Evolutionary conservation across 805 yeast species (phyloP).

Genomic region (Scheffersomyces ergatensis): DNA sequence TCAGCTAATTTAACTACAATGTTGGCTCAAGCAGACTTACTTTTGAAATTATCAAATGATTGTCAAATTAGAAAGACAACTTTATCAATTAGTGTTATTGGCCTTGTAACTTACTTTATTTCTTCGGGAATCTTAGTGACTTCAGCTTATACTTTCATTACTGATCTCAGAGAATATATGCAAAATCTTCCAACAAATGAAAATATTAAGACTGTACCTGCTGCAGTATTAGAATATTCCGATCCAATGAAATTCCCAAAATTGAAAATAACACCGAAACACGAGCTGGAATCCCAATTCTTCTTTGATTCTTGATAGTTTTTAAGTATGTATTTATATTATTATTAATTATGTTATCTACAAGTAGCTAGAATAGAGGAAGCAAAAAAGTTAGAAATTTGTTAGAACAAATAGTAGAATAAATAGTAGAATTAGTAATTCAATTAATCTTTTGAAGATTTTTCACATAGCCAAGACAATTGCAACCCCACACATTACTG

Average conservation of each 20-base stretch:
- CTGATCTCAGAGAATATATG: not conserved
- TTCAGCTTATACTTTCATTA: not conserved
- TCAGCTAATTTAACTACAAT: not conserved
- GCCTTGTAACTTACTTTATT: conserved; percentile 3
- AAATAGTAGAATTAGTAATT: too few relatives aligned
- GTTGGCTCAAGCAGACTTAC: not conserved
- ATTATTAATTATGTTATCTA: too few relatives aligned
- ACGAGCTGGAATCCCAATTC: not conserved
- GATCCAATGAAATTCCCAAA: conserved; percentile 1
- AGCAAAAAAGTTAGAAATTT: too few relatives aligned
- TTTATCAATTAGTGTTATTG: conserved; percentile 1
- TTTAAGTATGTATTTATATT: not conserved
- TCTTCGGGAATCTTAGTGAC: not conserved
- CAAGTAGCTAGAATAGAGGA: too few relatives aligned
- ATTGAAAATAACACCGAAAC: not conserved
- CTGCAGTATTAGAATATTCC: not conserved
- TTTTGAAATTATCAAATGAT: conserved; percentile 2
- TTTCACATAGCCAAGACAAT: not conserved
- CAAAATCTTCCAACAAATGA: not conserved
- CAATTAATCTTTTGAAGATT: not conserved
- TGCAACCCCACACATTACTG: not conserved
- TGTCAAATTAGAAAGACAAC: conserved; percentile 5
- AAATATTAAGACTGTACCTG: not conserved
- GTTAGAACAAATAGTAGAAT: too few relatives aligned
- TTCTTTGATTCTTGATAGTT: not conserved